Evolutionary conservation across 139 green algal genomes (phyloP).

Genomic region (Dunaliella primolecta): DNA sequence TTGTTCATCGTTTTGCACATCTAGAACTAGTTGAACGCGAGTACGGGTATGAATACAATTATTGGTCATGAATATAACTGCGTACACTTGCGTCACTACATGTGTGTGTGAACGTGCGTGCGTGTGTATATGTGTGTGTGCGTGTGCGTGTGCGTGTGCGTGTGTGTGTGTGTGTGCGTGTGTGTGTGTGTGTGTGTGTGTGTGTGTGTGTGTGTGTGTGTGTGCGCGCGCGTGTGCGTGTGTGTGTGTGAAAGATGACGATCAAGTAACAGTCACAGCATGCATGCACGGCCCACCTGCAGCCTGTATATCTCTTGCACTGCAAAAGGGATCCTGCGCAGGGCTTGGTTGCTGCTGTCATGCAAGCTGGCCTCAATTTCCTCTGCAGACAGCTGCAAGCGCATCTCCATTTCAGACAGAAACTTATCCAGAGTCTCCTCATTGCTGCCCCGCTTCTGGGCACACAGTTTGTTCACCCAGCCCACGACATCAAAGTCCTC

Average conservation of each 20-base stretch:
- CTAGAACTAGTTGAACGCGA: no score
- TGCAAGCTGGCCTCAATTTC: conserved; percentile 64
- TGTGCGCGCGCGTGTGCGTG: neutral
- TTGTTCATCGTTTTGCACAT: no score
- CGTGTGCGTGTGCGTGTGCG: neutral
- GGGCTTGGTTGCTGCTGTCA: conserved; percentile 54
- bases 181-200: conserved; percentile 1
- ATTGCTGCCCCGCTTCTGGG: neutral
- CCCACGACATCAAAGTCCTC: conserved; percentile 54
- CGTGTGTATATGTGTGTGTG: neutral
- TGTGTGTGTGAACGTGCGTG: neutral
- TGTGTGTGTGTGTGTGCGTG: neutral
- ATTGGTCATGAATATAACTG: no score
- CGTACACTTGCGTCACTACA: no score
- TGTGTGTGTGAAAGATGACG: neutral
- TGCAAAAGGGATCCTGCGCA: conserved; percentile 79
- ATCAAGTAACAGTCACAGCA: neutral
- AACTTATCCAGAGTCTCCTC: conserved; percentile 63
- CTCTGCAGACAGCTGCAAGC: conserved; percentile 75
- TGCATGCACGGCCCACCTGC: conserved; percentile 10
- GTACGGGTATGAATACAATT: no score
- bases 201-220: neutral
- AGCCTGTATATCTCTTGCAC: conserved; percentile 73
- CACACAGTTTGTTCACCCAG: conserved; percentile 61
- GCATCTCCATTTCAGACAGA: conserved; percentile 79